Evolutionary conservation across 2,329 filamentous ascomycete species (phyloP), one percentile per base, ranked within the genome.

Genomic region (Clonostachys byssicola): DNA sequence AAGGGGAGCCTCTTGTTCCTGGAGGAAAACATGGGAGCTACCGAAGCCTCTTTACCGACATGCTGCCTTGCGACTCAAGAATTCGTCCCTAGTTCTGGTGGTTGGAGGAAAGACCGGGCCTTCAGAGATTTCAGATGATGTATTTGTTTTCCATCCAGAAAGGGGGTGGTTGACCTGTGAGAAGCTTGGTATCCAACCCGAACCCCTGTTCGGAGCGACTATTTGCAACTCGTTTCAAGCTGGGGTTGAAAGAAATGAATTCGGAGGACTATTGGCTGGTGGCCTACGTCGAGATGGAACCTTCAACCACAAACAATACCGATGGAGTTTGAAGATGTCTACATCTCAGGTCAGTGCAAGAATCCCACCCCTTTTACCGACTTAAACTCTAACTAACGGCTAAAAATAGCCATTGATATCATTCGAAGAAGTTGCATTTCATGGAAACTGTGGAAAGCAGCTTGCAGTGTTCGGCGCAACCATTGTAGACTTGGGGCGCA

Each of bases 41-140:
- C 85, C 86, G 1, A 57, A 71, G n/a, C 77, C 86, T 10, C 73
- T 91, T 20, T 96, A 88, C 65, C 77, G 92, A 45, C 92, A 96
- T 59, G 80, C 81, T 48, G 78, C 85, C 33, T 72, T 82, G 12
- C 65, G 66, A 30, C 56, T 85, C 2, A 70, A 68, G 1, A 50
- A 57, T 38, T 80, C 80, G 5, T 73, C 61, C 49, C 66, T 72
- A 46, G 74, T 77, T 2, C 68, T 91, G 16, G 62, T 88, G 3
- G 69, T 80, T 45, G 85, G 86, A 16, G 86, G 86, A 0, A 86
- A 80, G 61, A 73, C 67, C 1, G 74, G 70, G 2, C 61, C 71
- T 12, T 72, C 70, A 2, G 59, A 60, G 2, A 63, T 80, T 5
- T 76, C 78, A n/a, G 60, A 69, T 5, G 70, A 72, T 10, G 81